Base-by-base conservation (phyloP, 2,329 filamentous ascomycete genomes). In the Ophiocordyceps camponoti-rufipedis region DNA sequence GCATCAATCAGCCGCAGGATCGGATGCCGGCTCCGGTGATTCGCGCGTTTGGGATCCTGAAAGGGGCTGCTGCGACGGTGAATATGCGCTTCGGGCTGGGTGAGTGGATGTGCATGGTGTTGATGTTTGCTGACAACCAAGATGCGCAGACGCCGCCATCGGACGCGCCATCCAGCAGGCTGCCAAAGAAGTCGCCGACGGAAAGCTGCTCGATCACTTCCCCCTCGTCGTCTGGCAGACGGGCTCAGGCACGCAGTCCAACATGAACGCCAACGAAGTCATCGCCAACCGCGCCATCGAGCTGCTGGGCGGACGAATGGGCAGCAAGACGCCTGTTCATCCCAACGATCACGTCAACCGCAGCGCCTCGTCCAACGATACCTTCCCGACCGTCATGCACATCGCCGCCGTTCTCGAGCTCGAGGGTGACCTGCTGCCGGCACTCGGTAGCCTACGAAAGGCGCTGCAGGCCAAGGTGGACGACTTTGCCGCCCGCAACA, bases 201-300 rank as follows among this genome's bases (percentile, higher is more conserved):
- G 91, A 60, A 94, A 95, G 75, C 81, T 96, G 56, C 65, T 93
- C 58, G 88, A 95, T 65, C 89, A 96, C 73, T 96, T 98, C 70
- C 91, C 91, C 53, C 84, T 96, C 49, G 89, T 96, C 47, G 89
- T 98, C 60, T 98, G 91, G 91, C 91, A 98, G 73, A 98, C 91
- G 46, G 91, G 91, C 52, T 96, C 91, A 44, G 91, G 91, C 61
- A 96, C 91, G 29, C 91, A 96, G 73, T 95, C 88, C 65, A 96
- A 94, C 78, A 96, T 96, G 91, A 98, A 98, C 71, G 88, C 89
- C 62, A 98, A 98, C 72, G 91, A 98, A 66, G 91, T 98, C 66
- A 96, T 98, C 66, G 95, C 89, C 53, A 98, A 96, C 77, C 85
- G 91, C 53, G 91, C 91, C 53, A 96, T 96, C 65, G 89, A 96